Base-by-base conservation (phyloP, 2,329 filamentous ascomycete genomes). In the Fusarium heterosporum region DNA sequence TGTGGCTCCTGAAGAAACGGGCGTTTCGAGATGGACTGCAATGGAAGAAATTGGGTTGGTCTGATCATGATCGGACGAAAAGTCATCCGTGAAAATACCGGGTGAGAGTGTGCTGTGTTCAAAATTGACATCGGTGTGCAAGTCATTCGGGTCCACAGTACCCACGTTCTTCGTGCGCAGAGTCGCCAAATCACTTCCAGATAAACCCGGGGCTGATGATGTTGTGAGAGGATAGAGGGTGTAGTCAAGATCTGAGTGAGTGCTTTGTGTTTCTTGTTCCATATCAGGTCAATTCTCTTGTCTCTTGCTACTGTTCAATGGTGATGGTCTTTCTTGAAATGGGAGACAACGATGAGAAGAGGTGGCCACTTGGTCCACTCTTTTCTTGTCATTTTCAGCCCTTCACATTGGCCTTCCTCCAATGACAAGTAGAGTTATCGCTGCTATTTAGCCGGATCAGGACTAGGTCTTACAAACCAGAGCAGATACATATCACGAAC, bases 341-440 rank as follows among this genome's bases (percentile, higher is more conserved):
- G 22, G 8, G 17, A 38, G 13, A 10, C 6, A 13, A 25, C 6
- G 13, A 25, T 12, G 28, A 7, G 8, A 30, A 22, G 16, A 40
- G 14, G 14, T n/a, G 13, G 1, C 1, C 16, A 13, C 17, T 12
- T n/a, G 38, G 9, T 45, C 60, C 60, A 63, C 58, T 50, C 11
- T 63, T 63, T 63, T 8, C 60, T 58, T 58, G 58, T 63, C 58
- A 58, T 41, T 3, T 26, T 63, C 39, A 58, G 8, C 60, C 60
- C 60, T 63, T 63, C 17, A 13, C 14, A 1, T 14, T 8, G 1
- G 4, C 1, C 4, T 2, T 4, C 2, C 29, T 8, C 50, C 60
- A 63, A 63, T 63, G 1, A 13, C 2, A 16, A 29, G 8, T 4
- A 17, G 8, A 10, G 16, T 10, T 6, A 13, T 14, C 13, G 30